Base-by-base conservation (phyloP, 768 basidiomycete species). In the Podaxis sp. region DNA sequence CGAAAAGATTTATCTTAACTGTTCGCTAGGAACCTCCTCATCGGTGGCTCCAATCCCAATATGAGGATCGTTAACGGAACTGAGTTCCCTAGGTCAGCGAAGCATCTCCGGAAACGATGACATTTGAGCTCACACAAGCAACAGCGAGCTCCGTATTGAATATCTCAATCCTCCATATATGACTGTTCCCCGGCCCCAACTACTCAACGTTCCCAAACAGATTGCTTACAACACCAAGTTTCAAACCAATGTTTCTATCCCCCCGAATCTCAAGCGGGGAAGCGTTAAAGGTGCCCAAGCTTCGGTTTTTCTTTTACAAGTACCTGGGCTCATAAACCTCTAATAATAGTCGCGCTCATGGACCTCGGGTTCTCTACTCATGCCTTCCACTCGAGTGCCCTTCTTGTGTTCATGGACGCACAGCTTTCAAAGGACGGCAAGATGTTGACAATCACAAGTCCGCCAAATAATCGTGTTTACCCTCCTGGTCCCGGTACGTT, bases 1-100 rank as follows among this genome's bases (percentile, higher is more conserved):
- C 28, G 12, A 49, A 51, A 24, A 26, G 22, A 30, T 28, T 53
- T 30, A 52, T 30, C 38, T 48, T 38, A n/a, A 40, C 33, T 33
- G 33, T 33, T 44, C 3, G 22, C 8, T 40, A 72, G 72, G 33
- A 74, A 74, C 62, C 70, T 75, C 19, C 65, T 69, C 44, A 64
- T 72, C 65, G 80, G 79, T 12, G 82, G 81, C 2, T 81, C 79
- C 11, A 82, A 82, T 65, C 82, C 82, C 22, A 82, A 84, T 52
- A 65, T 64, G 13, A 36, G 67, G 33, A 67, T 71, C 1, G 70
- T 72, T 4, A 74, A 69, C 55, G 69, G 67, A 26, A 71, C 71
- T 13, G 58, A 70, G 54, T 72, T 70, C 60, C 68, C 64, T 52
- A 72, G 69, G 73, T 74, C 64, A 6, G 12, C 5, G 2, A 19